A percentile compares a stretch with the other conserved stretches of the same genome.
These are phyloP conservation scores for Gymnopilus dilepis DNA, from an alignment of 768 basidiomycete species.

Conservation along the genomic window DNA sequence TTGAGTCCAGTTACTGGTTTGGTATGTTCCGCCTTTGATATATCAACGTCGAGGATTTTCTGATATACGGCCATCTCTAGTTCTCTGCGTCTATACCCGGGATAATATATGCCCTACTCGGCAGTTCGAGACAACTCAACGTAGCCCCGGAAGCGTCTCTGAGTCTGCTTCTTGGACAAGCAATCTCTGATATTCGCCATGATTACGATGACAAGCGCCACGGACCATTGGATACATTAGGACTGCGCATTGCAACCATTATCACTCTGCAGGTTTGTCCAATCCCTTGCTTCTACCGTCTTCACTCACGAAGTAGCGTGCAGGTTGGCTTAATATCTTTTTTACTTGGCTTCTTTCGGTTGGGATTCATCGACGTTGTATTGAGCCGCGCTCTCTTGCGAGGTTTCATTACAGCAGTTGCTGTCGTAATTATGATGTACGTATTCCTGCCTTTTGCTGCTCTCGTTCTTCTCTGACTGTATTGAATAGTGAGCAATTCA, in stretches of 20 bases:
- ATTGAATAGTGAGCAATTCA: constrained; percentile 72
- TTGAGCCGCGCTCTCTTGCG: constrained; percentile 86
- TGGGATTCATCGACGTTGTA: constrained; percentile 94
- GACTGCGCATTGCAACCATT: constrained; percentile 74
- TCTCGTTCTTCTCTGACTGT: constrained; percentile 5
- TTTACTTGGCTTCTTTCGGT: constrained; percentile 81
- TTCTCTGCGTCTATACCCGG: constrained; percentile 87
- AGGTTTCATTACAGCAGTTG: constrained; percentile 87
- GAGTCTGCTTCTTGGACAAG: constrained; percentile 86
- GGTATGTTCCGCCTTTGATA: constrained; percentile 48
- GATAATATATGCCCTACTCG: constrained; percentile 89
- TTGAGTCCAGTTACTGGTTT: constrained; percentile 86
- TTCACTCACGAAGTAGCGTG: not conserved
- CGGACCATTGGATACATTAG: constrained; percentile 54
- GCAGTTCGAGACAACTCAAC: constrained; percentile 81
- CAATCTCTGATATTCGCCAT: constrained; percentile 71
- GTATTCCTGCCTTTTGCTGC: constrained; percentile 28
- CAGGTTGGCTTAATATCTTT: constrained; percentile 88
- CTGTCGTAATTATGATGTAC: constrained; percentile 84
- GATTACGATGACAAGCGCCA: constrained; percentile 47
- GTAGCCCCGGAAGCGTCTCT: constrained; percentile 91
- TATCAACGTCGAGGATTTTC: not conserved
- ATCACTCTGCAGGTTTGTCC: constrained; percentile 83
- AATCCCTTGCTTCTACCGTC: not conserved
- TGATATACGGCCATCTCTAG: constrained; percentile 38